phyloP scores from a whole-genome alignment of 495 filamentous ascomycete species.

The Tuber microsphaerosporum region DNA sequence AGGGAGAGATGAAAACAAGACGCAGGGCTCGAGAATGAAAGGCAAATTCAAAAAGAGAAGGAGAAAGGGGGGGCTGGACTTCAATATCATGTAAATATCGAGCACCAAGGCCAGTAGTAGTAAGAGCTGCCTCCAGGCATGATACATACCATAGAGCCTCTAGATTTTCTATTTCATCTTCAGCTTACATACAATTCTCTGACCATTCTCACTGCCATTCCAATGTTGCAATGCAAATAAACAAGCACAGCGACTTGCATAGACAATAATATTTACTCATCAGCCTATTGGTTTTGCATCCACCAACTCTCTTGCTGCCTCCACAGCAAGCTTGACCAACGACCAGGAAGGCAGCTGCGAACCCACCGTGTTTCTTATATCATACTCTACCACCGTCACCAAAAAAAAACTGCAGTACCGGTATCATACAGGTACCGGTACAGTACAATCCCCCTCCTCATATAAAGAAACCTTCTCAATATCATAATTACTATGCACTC shows the following conservation, averaged over 20 bases:
- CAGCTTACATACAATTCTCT: not conserved
- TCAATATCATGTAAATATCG: not conserved
- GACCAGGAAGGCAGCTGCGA: not conserved
- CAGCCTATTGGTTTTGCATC: not conserved
- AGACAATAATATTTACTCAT: not conserved
- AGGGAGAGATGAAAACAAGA: not conserved
- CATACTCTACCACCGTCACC: not conserved
- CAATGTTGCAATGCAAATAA: not conserved
- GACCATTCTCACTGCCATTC: not conserved
- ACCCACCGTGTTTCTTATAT: not conserved
- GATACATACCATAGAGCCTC: not conserved
- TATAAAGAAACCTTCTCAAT: too few species aligned
- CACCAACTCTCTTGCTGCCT: not conserved
- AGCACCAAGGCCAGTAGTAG: not conserved
- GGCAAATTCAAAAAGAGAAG: not conserved
- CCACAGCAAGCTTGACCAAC: not conserved
- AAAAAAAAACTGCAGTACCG: not conserved
- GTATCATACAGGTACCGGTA: not conserved
- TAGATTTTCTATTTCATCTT: not conserved
- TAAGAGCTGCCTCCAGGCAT: not conserved
- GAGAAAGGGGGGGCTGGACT: not conserved
- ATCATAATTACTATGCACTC: too few species aligned
- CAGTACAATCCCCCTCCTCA: too few species aligned
- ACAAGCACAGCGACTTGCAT: not conserved
- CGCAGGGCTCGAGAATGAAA: not conserved